Percentiles rank a stretch among this genome's conserved stretches.
phyloP scores from a whole-genome alignment of 257 asterid species.

The Nicotiana obtusifolia region DNA sequence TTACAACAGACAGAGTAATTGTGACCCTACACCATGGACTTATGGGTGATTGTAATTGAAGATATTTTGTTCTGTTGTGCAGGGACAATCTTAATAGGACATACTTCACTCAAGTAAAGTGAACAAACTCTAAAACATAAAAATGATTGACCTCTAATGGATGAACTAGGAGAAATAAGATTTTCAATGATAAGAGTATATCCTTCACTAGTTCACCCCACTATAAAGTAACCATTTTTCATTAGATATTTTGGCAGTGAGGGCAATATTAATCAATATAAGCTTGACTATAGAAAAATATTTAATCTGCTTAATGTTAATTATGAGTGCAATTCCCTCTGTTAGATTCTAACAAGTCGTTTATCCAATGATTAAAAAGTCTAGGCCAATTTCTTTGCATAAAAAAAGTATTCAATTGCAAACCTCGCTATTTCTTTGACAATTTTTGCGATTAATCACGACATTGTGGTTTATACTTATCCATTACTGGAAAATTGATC shows the following conservation, averaged over 20 bases:
- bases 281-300: not conserved
- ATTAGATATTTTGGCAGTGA: too few relatives aligned
- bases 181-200: too few relatives aligned
- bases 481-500: not conserved
- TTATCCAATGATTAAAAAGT: not conserved
- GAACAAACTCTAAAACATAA: too few relatives aligned
- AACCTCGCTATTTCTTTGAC: not conserved
- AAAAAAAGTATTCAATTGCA: not conserved
- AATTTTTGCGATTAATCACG: not conserved
- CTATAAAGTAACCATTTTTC: too few relatives aligned
- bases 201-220: too few relatives aligned
- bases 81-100: constrained; percentile 16
- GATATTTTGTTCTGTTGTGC: constrained; percentile 32
- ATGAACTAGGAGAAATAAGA: too few relatives aligned
- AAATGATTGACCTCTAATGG: too few relatives aligned
- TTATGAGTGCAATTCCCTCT: not conserved
- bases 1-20: constrained; percentile 6
- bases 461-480: not conserved
- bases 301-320: not conserved
- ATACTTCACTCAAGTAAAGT: too few relatives aligned
- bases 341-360: not conserved
- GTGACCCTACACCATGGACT: constrained; percentile 36
- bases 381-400: not conserved
- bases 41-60: constrained; percentile 21
- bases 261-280: too few relatives aligned